Base-by-base conservation (phyloP, 306 rosid species). In the Acacia melanoxylon region DNA sequence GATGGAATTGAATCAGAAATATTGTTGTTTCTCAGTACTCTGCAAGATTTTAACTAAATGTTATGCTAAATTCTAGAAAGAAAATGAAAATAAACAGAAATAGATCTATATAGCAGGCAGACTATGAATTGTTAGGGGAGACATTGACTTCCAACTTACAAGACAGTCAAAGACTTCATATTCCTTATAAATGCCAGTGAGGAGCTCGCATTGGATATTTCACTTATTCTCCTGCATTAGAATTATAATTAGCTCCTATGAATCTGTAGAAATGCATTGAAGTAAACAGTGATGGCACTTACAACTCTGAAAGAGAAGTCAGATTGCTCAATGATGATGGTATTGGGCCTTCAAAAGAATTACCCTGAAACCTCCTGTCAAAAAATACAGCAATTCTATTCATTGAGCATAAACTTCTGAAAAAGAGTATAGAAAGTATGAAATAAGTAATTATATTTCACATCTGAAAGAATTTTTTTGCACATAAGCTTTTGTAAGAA, bases 311-410 rank as follows among this genome's bases (percentile, higher is more conserved):
- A 51, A 94, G 66, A 81, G 94, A 88, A 75, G 91, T 90, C 89
- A 94, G 85, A 82, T 86, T 91, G 62, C 91, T 89, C 79, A 94
- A 85, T 15, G 95, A 78, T 0, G 86, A 72, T 42, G 98, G 97
- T 86, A 92, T 88, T 27, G 91, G 85, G 58, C 97, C 92, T 81
- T 84, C 79, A 29, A 94, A 92, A 74, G 93, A 87, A 88, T 94
- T 94, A 17, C 98, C 98, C 80, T 94, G 89, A 84, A 94, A 72
- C 85, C 91, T 90, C 97, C 98, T 94, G 40, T 29, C 27, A 77
- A 68, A 74, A 58, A 51, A 82, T 49, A 51, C 62, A 84, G 12
- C 74, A 73, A 45, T 71, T 31, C 78, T 54, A 72, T 72, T 15
- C 11, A 41, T 78, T 78, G 68, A 86, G 70, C 70, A 56, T 41